These are phyloP conservation scores for Penicillium sp. DNA, from an alignment of 2,329 filamentous ascomycete species.

Conservation along the genomic window DNA sequence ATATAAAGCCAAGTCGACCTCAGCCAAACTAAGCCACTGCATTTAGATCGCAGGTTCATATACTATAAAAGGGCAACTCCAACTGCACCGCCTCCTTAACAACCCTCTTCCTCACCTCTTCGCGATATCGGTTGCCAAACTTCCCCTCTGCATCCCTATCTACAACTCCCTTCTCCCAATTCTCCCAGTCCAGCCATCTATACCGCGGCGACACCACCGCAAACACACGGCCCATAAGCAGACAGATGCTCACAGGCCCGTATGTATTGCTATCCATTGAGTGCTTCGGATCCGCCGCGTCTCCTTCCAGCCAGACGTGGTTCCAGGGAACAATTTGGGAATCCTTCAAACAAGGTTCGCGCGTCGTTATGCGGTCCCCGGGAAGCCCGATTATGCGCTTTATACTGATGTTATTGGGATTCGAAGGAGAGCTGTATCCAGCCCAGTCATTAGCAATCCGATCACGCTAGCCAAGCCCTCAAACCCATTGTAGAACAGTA, in stretches of 20 bases:
- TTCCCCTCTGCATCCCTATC: slow-evolving; percentile 28
- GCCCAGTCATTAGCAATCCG: neutral
- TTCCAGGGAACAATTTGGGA: slow-evolving; percentile 72
- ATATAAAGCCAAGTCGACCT: slow-evolving; percentile 2
- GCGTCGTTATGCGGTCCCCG: slow-evolving; percentile 75
- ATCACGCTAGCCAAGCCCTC: slow-evolving; percentile 4
- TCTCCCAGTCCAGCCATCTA: slow-evolving; percentile 42
- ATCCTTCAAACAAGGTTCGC: slow-evolving; percentile 61
- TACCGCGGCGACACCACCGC: slow-evolving; percentile 70
- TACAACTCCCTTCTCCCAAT: slow-evolving; percentile 41
- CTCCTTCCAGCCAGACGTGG: slow-evolving; percentile 95
- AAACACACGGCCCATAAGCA: slow-evolving; percentile 77
- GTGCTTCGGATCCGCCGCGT: slow-evolving; percentile 68
- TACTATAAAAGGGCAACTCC: slow-evolving; percentile 35
- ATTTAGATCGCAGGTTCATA: neutral
- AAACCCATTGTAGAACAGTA: neutral
- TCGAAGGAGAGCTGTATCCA: slow-evolving; percentile 66
- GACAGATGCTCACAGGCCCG: slow-evolving; percentile 76
- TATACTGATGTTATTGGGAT: slow-evolving; percentile 71
- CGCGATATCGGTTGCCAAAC: slow-evolving; percentile 37
- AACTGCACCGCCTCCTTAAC: slow-evolving; percentile 44
- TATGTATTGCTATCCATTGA: slow-evolving; percentile 88
- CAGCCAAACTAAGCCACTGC: neutral
- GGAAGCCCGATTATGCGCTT: slow-evolving; percentile 84
- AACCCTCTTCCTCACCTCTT: slow-evolving; percentile 41